phyloP scores from a whole-genome alignment of 371 early-diverging fungal genomes.

The Mortierella sp. region DNA sequence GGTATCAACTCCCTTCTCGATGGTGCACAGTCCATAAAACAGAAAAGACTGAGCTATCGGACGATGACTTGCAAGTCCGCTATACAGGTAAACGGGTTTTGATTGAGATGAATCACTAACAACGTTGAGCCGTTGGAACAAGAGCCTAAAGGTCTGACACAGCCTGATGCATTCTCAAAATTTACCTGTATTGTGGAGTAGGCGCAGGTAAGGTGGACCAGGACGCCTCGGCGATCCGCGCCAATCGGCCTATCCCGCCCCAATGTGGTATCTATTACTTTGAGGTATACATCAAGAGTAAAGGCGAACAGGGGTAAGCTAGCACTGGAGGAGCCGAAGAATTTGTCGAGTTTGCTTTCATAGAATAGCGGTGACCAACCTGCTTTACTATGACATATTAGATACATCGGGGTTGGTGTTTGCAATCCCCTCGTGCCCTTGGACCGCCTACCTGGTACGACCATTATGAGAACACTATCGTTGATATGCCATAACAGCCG shows the following conservation, averaged over 20 bases:
- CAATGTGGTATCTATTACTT: slow-evolving; percentile 92
- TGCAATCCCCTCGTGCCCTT: slow-evolving; percentile 63
- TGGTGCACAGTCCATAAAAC: slow-evolving; percentile 77
- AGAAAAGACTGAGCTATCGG: slow-evolving; percentile 62
- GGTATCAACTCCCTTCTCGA: slow-evolving; percentile 62
- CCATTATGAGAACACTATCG: no score
- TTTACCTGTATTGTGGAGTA: slow-evolving; percentile 23
- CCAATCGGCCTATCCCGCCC: slow-evolving; percentile 87
- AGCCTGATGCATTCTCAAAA: neutral
- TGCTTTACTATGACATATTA: slow-evolving; percentile 20
- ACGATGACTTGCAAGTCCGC: slow-evolving; percentile 62
- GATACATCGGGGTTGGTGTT: slow-evolving; percentile 91
- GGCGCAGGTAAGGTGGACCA: slow-evolving; percentile 83
- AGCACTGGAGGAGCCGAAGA: no score
- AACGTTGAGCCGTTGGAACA: no score
- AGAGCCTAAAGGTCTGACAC: neutral
- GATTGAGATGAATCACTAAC: no score
- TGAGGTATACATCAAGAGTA: slow-evolving; percentile 85
- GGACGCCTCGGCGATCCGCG: slow-evolving; percentile 86
- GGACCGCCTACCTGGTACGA: slow-evolving; percentile 82
- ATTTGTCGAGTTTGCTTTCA: no score
- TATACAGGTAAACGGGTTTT: slow-evolving; percentile 63
- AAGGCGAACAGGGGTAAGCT: slow-evolving; percentile 87
- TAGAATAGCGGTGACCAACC: no score
- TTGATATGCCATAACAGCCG: no score